Conservation (phyloP, 2,329 filamentous ascomycete species). For the Pyrenochaeta sp. region DNA sequence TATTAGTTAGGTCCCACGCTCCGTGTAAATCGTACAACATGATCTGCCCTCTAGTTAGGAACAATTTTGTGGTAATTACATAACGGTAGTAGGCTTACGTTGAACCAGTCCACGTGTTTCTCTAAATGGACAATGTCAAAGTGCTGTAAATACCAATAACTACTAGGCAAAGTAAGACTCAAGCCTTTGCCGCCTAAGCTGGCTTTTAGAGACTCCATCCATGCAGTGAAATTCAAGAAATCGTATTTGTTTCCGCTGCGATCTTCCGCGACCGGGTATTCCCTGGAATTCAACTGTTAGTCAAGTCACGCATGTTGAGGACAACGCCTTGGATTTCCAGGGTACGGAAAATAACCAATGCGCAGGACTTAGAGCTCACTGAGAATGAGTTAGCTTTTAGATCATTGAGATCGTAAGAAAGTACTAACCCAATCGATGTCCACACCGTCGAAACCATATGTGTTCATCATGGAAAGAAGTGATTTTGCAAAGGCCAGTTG, state of each 20-base stretch:
- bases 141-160: constrained; percentile 23
- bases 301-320: too few relatives aligned
- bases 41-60: constrained; percentile 17
- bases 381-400: too few relatives aligned
- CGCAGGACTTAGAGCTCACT: too few relatives aligned
- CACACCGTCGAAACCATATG: constrained; percentile 55
- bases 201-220: background rate
- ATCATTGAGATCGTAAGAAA: too few relatives aligned
- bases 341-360: too few relatives aligned
- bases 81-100: constrained; percentile 18
- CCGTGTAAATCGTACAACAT: constrained; percentile 58
- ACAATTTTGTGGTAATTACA: too few relatives aligned
- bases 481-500: constrained; percentile 45
- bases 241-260: constrained; percentile 40
- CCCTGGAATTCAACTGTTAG: too few relatives aligned
- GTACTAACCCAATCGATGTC: constrained; percentile 54
- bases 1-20: constrained; percentile 44
- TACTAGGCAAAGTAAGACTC: constrained; percentile 15
- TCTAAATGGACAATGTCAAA: constrained; percentile 25
- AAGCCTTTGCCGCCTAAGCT: constrained; percentile 7
- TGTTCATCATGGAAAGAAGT: constrained; percentile 49
- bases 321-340: too few relatives aligned
- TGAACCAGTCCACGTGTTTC: constrained; percentile 49
- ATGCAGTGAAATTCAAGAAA: constrained; percentile 9
- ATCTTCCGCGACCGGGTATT: constrained; percentile 40